phyloP scores from a whole-genome alignment of 1,284 basidiomycete species.

The Irpex sp. region DNA sequence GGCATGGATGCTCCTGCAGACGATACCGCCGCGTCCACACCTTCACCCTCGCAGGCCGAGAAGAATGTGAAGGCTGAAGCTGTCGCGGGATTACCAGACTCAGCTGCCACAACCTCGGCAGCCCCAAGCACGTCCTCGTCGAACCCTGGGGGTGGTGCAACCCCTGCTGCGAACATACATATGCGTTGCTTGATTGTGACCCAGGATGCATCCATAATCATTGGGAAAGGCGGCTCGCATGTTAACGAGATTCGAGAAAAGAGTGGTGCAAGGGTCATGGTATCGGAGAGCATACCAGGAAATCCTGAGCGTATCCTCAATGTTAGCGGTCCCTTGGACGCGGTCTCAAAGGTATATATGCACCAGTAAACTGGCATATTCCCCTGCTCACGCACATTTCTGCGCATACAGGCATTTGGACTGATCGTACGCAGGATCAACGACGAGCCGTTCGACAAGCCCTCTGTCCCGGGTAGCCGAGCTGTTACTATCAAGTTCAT shows the following conservation, averaged over 20 bases:
- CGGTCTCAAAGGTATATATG: slow-evolving; percentile 84
- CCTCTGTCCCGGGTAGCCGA: slow-evolving; percentile 95
- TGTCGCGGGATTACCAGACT: slow-evolving; percentile 19
- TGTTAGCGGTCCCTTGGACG: slow-evolving; percentile 96
- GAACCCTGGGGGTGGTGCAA: slow-evolving; percentile 15
- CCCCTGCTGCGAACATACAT: slow-evolving; percentile 76
- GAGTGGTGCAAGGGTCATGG: slow-evolving; percentile 92
- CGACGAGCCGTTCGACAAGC: slow-evolving; percentile 97
- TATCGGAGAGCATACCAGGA: slow-evolving; percentile 94
- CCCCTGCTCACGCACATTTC: background rate
- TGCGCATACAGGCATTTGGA: slow-evolving; percentile 85
- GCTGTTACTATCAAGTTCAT: slow-evolving; percentile 99
- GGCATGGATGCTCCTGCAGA: slow-evolving; percentile 52
- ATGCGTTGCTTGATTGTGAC: slow-evolving; percentile 98
- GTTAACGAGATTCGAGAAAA: slow-evolving; percentile 99
- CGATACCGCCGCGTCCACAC: slow-evolving; percentile 55
- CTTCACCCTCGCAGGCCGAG: slow-evolving; percentile 36
- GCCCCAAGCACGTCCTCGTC: slow-evolving; percentile 36
- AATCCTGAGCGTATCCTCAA: slow-evolving; percentile 98
- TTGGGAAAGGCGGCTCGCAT: slow-evolving; percentile 93
- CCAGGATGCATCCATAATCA: slow-evolving; percentile 98
- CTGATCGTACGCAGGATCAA: slow-evolving; percentile 98
- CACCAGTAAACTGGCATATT: slow-evolving; percentile 1
- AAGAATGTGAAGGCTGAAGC: slow-evolving; percentile 20
- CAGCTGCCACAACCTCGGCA: slow-evolving; percentile 38